phyloP scores from a whole-genome alignment of 768 basidiomycete species.

The Serendipita sp. region DNA sequence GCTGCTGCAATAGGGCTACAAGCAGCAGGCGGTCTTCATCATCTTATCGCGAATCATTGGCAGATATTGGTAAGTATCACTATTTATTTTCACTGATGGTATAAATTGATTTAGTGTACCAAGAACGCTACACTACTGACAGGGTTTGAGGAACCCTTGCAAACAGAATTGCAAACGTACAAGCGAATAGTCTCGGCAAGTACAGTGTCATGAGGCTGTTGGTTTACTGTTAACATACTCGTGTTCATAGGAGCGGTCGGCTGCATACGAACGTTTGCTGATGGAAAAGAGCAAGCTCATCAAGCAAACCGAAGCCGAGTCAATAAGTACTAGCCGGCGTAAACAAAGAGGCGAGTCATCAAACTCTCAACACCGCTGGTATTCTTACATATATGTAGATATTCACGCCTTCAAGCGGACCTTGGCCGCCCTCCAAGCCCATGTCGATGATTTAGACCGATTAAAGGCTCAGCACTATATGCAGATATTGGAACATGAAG shows the following conservation, averaged over 20 bases:
- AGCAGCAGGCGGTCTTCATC: conserved; percentile 76
- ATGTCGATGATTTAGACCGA: conserved; percentile 83
- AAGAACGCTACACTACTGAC: conserved; percentile 77
- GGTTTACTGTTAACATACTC: background rate
- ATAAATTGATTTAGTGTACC: background rate
- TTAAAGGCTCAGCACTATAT: conserved; percentile 75
- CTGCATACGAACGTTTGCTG: conserved; percentile 66
- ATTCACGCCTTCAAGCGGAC: conserved; percentile 80
- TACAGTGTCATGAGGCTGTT: conserved; percentile 9
- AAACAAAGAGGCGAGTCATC: conserved; percentile 61
- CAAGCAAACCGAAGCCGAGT: conserved; percentile 68
- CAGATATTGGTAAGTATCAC: conserved; percentile 67
- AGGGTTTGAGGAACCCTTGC: conserved; percentile 76
- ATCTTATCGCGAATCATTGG: conserved; percentile 85
- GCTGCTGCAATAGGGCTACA: conserved; percentile 66
- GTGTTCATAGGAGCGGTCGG: conserved; percentile 60
- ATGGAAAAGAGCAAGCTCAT: conserved; percentile 76
- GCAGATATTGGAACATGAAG: conserved; percentile 82
- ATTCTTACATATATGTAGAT: conserved; percentile 33
- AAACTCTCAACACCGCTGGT: conserved; percentile 7
- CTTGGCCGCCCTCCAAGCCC: conserved; percentile 60
- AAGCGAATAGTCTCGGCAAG: conserved; percentile 52
- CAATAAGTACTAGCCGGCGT: conserved; percentile 45
- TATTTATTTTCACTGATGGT: conserved; percentile 9
- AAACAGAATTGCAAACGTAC: conserved; percentile 74